These are phyloP conservation scores for Tolypocladium paradoxum DNA, from an alignment of 2,329 filamentous ascomycete species.

Conservation along the genomic window DNA sequence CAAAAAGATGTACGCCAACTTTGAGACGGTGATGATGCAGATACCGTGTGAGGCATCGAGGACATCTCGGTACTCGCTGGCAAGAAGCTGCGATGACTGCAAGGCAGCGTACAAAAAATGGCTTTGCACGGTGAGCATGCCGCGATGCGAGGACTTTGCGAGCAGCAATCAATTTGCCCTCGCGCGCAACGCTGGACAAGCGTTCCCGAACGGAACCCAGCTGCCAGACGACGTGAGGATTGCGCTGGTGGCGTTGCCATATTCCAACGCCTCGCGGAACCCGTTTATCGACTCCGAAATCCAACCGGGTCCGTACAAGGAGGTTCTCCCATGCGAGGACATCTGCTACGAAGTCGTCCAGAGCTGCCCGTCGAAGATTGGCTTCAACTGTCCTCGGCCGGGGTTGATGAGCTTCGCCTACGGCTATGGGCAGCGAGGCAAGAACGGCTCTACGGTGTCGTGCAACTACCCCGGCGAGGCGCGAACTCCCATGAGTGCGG, in stretches of 20 bases:
- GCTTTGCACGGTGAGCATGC: slow-evolving; percentile 89
- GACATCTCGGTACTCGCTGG: slow-evolving; percentile 72
- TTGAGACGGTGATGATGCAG: slow-evolving; percentile 72
- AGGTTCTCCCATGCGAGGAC: slow-evolving; percentile 79
- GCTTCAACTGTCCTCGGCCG: slow-evolving; percentile 61
- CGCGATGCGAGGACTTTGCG: slow-evolving; percentile 79
- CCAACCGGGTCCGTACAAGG: slow-evolving; percentile 82
- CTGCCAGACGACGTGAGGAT: slow-evolving; percentile 27
- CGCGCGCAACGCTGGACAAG: slow-evolving; percentile 57
- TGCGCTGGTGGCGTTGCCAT: slow-evolving; percentile 10
- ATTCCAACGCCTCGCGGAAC: slow-evolving; percentile 49
- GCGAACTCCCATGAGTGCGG: slow-evolving; percentile 16
- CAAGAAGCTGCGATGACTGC: slow-evolving; percentile 66
- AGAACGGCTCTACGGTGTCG: slow-evolving; percentile 13
- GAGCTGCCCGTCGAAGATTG: slow-evolving; percentile 67
- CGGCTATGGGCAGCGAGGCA: slow-evolving; percentile 22
- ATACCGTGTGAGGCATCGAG: slow-evolving; percentile 70
- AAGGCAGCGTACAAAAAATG: slow-evolving; percentile 76
- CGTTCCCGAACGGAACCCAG: slow-evolving; percentile 58
- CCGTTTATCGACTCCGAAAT: slow-evolving; percentile 60
- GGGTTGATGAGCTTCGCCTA: slow-evolving; percentile 20
- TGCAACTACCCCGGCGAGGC: slow-evolving; percentile 29
- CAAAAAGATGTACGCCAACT: slow-evolving; percentile 58
- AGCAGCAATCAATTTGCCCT: slow-evolving; percentile 33
- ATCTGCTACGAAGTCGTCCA: slow-evolving; percentile 79